phyloP scores from a whole-genome alignment of 2,329 filamentous ascomycete genomes.

The Ascochyta pisi region DNA sequence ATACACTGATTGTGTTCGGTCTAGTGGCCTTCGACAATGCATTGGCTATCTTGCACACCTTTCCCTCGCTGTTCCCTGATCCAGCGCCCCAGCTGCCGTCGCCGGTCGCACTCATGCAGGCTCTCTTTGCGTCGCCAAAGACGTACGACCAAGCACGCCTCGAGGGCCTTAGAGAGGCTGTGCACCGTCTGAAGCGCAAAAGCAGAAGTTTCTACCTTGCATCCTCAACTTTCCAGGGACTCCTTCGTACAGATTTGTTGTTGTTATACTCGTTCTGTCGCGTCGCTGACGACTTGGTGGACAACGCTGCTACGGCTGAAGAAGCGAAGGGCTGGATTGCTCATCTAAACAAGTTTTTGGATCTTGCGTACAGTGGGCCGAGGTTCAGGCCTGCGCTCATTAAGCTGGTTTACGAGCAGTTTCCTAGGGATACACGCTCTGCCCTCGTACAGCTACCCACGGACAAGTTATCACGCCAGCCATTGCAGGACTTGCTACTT shows the following conservation, averaged over 20 bases:
- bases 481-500: conserved; percentile 68
- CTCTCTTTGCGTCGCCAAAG: conserved; percentile 57
- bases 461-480: conserved; percentile 62
- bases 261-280: conserved; percentile 77
- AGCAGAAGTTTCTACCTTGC: conserved; percentile 78
- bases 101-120: conserved; percentile 59
- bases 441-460: conserved; percentile 67
- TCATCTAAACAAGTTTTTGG: conserved; percentile 65
- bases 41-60: conserved; percentile 68
- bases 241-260: conserved; percentile 71
- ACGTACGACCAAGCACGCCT: conserved; percentile 66
- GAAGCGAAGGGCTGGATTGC: conserved; percentile 66
- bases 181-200: conserved; percentile 65
- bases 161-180: conserved; percentile 65
- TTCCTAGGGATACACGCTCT: conserved; percentile 60
- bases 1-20: conserved; percentile 73
- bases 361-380: conserved; percentile 56
- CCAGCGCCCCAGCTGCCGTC: conserved; percentile 57
- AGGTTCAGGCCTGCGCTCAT: conserved; percentile 15
- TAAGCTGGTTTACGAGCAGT: conserved; percentile 56
- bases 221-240: conserved; percentile 71
- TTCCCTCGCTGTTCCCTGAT: conserved; percentile 63
- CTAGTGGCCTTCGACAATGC: conserved; percentile 73
- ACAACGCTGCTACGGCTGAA: conserved; percentile 62
- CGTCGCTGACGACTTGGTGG: conserved; percentile 75